Evolutionary conservation across 768 basidiomycete genomes (phyloP).

Genomic region (Panaeolus papilionaceus): DNA sequence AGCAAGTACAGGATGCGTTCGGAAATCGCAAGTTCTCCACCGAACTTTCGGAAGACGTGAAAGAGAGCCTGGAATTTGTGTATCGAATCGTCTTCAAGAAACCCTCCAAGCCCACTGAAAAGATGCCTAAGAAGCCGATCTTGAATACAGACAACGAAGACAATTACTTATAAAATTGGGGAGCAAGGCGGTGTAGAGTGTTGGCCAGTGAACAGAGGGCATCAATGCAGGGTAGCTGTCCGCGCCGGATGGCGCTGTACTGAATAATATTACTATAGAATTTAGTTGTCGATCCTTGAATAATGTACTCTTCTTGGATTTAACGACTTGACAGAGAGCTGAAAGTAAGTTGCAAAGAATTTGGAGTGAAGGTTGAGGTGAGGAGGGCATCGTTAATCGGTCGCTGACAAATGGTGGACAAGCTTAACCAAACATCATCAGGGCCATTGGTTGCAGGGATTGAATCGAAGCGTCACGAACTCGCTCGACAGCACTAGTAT

Average conservation of each 20-base stretch:
- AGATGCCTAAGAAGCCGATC: not conserved
- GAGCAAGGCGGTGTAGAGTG: too few species aligned
- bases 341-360: not conserved
- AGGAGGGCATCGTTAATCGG: not conserved
- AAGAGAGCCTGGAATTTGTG: not conserved
- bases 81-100: not conserved
- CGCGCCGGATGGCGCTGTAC: not conserved
- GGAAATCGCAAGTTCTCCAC: not conserved
- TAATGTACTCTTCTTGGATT: not conserved
- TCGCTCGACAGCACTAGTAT: constrained; percentile 21
- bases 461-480: constrained; percentile 14
- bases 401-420: constrained; percentile 8
- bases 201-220: not conserved
- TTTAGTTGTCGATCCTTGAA: not conserved
- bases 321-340: not conserved
- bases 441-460: constrained; percentile 8
- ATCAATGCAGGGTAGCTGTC: not conserved
- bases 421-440: constrained; percentile 11
- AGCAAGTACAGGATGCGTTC: not conserved
- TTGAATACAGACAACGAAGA: not conserved
- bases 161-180: not conserved
- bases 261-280: not conserved
- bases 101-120: not conserved
- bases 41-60: not conserved
- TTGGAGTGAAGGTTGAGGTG: not conserved